phyloP scores from a whole-genome alignment of 2,329 filamentous ascomycete genomes.

The Aureobasidium sp. region DNA sequence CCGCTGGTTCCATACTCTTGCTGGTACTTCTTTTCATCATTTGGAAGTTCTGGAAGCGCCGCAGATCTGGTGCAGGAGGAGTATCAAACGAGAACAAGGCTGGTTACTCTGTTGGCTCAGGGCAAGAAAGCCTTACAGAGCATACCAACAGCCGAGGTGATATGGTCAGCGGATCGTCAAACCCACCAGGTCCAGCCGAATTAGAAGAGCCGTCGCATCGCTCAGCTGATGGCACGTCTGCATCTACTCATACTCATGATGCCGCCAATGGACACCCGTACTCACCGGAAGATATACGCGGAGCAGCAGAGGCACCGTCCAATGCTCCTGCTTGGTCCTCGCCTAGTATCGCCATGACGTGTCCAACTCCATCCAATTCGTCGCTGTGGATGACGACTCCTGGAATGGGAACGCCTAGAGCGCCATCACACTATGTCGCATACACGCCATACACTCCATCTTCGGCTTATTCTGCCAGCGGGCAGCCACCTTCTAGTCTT shows the following conservation, averaged over 20 bases:
- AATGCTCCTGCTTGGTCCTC: neutral
- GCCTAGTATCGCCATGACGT: neutral
- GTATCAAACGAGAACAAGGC: neutral
- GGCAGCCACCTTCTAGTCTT: conserved; percentile 8
- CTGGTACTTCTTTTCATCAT: neutral
- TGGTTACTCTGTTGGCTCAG: neutral
- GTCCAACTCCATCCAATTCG: conserved; percentile 4
- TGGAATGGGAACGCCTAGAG: neutral
- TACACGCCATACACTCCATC: neutral
- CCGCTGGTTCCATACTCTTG: neutral
- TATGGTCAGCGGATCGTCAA: neutral
- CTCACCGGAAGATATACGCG: neutral
- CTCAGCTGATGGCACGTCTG: neutral
- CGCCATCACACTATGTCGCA: neutral
- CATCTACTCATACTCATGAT: neutral
- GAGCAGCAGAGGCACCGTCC: conserved; percentile 5
- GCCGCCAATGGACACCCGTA: neutral
- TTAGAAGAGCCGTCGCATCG: neutral
- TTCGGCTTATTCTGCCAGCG: neutral
- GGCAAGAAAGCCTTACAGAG: neutral
- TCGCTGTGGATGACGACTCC: neutral
- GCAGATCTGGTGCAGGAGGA: neutral
- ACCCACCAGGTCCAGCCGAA: neutral
- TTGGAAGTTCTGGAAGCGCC: neutral
- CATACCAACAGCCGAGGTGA: neutral